Evolutionary conservation across 805 yeast species (phyloP), one percentile per base, ranked within the genome.

Genomic region (Yamadazyma sp.): DNA sequence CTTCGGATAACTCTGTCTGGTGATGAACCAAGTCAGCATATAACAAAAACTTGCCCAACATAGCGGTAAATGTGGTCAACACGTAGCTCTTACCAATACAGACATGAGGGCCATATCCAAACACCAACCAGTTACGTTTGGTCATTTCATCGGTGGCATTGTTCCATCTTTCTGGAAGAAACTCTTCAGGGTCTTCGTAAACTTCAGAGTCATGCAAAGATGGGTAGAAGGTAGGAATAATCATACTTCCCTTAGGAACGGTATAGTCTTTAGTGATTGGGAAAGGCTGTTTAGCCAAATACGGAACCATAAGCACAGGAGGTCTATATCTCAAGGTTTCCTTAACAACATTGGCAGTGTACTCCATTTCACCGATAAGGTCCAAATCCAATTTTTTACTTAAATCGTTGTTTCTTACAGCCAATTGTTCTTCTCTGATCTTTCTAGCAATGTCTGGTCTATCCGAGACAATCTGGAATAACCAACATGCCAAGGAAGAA

Each of bases 241-340:
- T 75, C 99, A 93, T 93, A 18, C 97, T 74, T 31, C 98, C 98
- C 68, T 89, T 90, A 59, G 99, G 99, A 35, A 89, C 96, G 18
- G 91, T 80, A 67, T 93, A 93, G 40, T 72, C 76, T 11, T 83
- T 82, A 26, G 87, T 76, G 37, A 93, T 80, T 28, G 95, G 95
- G 74, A 85, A 93, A 10, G 76, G 67, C 60, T 88, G 74, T 73
- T 93, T 93, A 37, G 77, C 96, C 43, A 87, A 88, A 60, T 93
- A 93, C 36, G 99, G 99, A 44, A 93, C 98, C 99, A 93, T 93
- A 41, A 90, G 57, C 45, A 93, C 99, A 3, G 99, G 99, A 18
- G 99, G 99, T 66, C 98, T 82, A 71, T 84, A 85, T 61, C 99
- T 82, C 52, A 93, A 77, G 38, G 93, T 70, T 71, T 93, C 99